These are phyloP conservation scores for Camellia oleifera DNA, from an alignment of 179 eudicot genomes.

Conservation along the genomic window DNA sequence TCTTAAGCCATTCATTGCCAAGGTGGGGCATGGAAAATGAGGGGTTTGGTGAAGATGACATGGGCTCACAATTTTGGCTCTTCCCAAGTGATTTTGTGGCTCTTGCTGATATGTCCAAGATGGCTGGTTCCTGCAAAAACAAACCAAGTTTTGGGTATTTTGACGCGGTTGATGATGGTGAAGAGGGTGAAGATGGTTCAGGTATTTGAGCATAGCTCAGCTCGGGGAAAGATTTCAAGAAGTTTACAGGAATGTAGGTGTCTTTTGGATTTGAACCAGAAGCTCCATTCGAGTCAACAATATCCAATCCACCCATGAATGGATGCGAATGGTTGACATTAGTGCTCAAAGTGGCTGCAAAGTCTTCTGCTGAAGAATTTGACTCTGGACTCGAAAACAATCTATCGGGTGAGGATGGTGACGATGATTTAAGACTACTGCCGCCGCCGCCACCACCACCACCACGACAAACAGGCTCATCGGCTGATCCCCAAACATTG, in stretches of 20 bases:
- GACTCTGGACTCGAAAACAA: constrained; percentile 21
- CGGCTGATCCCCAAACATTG: constrained; percentile 9
- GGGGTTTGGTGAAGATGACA: constrained; percentile 18
- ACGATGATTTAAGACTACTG: constrained; percentile 16
- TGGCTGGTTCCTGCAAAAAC: constrained; percentile 24
- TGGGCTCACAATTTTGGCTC: neutral
- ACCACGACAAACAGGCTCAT: neutral
- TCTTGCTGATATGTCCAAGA: constrained; percentile 10
- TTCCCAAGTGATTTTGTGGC: constrained; percentile 1
- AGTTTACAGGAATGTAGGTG: constrained; percentile 18
- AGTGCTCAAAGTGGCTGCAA: neutral
- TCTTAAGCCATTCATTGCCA: constrained; percentile 40
- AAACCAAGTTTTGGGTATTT: constrained; percentile 28
- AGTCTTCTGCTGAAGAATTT: constrained; percentile 21
- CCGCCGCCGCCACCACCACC: neutral
- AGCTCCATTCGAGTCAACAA: neutral
- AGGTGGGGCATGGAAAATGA: constrained; percentile 23
- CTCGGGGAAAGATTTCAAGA: constrained; percentile 32
- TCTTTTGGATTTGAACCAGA: constrained; percentile 7
- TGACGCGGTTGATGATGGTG: constrained; percentile 2
- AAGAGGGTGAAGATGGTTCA: constrained; percentile 16
- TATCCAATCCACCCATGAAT: constrained; percentile 8
- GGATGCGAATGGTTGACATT: constrained; percentile 8
- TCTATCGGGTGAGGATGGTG: constrained; percentile 19
- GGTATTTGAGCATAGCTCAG: constrained; percentile 1